Evolutionary conservation across 768 basidiomycete species (phyloP).

Genomic region (Mycena amicta): DNA sequence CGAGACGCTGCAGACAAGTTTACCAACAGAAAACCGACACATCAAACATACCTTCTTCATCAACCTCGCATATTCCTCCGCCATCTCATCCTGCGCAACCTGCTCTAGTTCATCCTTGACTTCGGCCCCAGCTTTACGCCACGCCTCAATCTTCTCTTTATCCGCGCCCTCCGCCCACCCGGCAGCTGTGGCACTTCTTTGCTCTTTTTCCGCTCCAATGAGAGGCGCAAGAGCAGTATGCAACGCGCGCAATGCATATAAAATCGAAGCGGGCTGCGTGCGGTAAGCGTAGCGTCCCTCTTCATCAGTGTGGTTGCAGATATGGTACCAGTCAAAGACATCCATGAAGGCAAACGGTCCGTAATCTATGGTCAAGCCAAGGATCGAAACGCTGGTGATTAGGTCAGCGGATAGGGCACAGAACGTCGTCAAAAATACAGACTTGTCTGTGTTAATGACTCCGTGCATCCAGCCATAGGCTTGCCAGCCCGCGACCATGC

Average conservation of each 20-base stretch:
- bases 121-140: constrained; percentile 60
- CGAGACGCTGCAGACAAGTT: constrained; percentile 62
- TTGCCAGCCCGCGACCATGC: constrained; percentile 96
- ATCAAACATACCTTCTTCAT: constrained; percentile 63
- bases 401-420: background rate
- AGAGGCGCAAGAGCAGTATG: constrained; percentile 81
- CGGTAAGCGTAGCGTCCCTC: constrained; percentile 78
- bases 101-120: constrained; percentile 63
- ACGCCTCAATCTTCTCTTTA: constrained; percentile 58
- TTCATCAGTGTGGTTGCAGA: constrained; percentile 90
- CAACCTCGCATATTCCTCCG: constrained; percentile 63
- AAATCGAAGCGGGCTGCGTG: constrained; percentile 75
- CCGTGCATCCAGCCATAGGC: constrained; percentile 94
- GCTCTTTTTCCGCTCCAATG: constrained; percentile 77
- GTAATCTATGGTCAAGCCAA: constrained; percentile 80
- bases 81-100: constrained; percentile 59
- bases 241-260: constrained; percentile 79
- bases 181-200: constrained; percentile 49
- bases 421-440: constrained; percentile 21
- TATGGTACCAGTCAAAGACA: constrained; percentile 78
- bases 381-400: constrained; percentile 60
- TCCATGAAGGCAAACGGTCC: constrained; percentile 97
- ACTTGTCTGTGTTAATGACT: constrained; percentile 98
- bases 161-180: constrained; percentile 68
- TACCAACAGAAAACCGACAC: background rate